Percentiles rank a stretch among this genome's conserved stretches.
These are phyloP conservation scores for Purpureocillium lavendulum DNA, from an alignment of 2,329 filamentous ascomycete species.

Conservation along the genomic window DNA sequence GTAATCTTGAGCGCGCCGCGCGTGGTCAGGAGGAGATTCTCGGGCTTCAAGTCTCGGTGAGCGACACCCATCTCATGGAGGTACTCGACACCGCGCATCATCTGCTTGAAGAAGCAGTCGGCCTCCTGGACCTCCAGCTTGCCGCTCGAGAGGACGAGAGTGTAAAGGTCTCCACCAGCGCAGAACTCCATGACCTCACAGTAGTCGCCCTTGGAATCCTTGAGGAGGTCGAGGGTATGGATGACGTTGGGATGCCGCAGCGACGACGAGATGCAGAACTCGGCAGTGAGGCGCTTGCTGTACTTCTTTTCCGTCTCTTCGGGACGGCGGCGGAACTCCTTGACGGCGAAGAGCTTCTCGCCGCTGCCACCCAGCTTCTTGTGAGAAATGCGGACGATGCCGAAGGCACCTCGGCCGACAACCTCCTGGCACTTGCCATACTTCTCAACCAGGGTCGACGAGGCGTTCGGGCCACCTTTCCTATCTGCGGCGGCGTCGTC, in stretches of 20 bases:
- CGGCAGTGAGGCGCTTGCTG: conserved; percentile 91
- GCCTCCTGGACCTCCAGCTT: conserved; percentile 90
- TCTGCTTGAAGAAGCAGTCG: conserved; percentile 97
- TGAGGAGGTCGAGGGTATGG: conserved; percentile 88
- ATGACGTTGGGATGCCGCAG: conserved; percentile 97
- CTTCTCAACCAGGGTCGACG: conserved; percentile 76
- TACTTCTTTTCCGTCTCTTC: conserved; percentile 97
- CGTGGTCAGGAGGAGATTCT: conserved; percentile 89
- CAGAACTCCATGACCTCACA: conserved; percentile 99
- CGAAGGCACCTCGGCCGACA: conserved; percentile 91
- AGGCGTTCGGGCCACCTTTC: conserved; percentile 65
- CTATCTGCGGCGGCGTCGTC: conserved; percentile 70
- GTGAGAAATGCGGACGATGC: conserved; percentile 94
- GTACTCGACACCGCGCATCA: conserved; percentile 98
- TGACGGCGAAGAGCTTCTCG: conserved; percentile 94
- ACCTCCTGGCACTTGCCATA: conserved; percentile 98
- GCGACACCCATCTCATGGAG: conserved; percentile 99
- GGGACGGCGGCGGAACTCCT: conserved; percentile 90
- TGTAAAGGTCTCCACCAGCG: conserved; percentile 92
- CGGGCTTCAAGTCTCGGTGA: conserved; percentile 92
- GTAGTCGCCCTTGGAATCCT: conserved; percentile 94
- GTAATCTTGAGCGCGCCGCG: conserved; percentile 94
- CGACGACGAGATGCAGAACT: conserved; percentile 97
- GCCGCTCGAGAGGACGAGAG: conserved; percentile 79
- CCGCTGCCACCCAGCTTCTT: conserved; percentile 77